Percentiles rank a stretch among this genome's conserved stretches.
These are phyloP conservation scores for Moricandia moricandioides DNA, from an alignment of 345 rosid species.

Conservation along the genomic window DNA sequence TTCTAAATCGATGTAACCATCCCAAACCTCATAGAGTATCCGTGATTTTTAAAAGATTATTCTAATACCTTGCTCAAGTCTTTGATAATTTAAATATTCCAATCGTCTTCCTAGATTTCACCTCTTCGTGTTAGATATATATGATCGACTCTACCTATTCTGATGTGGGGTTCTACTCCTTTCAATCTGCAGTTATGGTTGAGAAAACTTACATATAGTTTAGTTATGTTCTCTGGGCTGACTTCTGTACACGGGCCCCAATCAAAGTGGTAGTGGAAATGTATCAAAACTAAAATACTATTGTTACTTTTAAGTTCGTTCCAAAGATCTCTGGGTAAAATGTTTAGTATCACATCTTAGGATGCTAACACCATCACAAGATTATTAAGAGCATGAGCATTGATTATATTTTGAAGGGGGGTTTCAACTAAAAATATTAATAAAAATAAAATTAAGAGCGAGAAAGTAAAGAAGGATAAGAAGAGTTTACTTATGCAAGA, in stretches of 20 bases:
- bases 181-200: neutral
- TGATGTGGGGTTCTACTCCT: neutral
- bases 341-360: too few relatives aligned
- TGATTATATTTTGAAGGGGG: too few relatives aligned
- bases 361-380: too few relatives aligned
- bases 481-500: too few relatives aligned
- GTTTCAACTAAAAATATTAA: too few relatives aligned
- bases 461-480: too few relatives aligned
- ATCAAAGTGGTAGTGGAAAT: neutral
- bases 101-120: slow-evolving; percentile 6
- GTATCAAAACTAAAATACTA: neutral
- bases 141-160: neutral
- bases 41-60: neutral
- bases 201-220: neutral
- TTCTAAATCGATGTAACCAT: neutral
- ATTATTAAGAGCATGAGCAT: too few relatives aligned
- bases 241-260: neutral
- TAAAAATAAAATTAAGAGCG: too few relatives aligned
- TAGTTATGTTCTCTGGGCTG: neutral
- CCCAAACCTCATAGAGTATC: neutral
- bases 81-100: slow-evolving; percentile 8
- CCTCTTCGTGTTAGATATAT: neutral
- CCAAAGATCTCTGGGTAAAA: neutral
- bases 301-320: neutral
- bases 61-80: slow-evolving; percentile 34